phyloP scores from a whole-genome alignment of 2,329 filamentous ascomycete genomes.

The Alternaria ethzedia region DNA sequence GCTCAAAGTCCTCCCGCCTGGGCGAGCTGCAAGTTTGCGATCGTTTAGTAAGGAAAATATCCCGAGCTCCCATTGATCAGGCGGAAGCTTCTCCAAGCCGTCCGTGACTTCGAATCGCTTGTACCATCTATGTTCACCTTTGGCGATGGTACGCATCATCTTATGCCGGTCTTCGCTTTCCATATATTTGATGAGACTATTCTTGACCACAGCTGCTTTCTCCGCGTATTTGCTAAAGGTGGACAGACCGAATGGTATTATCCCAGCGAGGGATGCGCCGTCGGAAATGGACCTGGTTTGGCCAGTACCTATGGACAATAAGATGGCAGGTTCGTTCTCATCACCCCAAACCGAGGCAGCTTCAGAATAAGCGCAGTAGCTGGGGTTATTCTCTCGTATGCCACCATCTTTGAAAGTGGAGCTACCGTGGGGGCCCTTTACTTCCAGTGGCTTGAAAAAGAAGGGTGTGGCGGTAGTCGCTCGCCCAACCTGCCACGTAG shows the following conservation, averaged over 20 bases:
- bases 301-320: background rate
- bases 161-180: background rate
- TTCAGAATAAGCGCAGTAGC: background rate
- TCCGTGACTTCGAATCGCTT: background rate
- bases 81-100: background rate
- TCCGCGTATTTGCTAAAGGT: background rate
- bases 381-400: background rate
- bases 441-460: no score
- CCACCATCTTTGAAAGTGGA: fast-evolving
- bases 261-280: fast-evolving
- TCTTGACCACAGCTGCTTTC: fast-evolving
- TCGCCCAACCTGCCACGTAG: background rate
- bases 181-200: fast-evolving
- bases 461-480: background rate
- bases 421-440: fast-evolving
- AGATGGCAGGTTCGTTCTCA: fast-evolving
- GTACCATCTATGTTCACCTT: background rate
- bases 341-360: background rate
- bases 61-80: background rate
- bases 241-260: background rate
- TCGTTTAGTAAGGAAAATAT: no score
- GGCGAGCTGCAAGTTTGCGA: no score
- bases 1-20: no score
- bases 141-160: background rate
- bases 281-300: fast-evolving